Base-by-base conservation (phyloP, 75 land plant species). In the Cupressus sempervirens region DNA sequence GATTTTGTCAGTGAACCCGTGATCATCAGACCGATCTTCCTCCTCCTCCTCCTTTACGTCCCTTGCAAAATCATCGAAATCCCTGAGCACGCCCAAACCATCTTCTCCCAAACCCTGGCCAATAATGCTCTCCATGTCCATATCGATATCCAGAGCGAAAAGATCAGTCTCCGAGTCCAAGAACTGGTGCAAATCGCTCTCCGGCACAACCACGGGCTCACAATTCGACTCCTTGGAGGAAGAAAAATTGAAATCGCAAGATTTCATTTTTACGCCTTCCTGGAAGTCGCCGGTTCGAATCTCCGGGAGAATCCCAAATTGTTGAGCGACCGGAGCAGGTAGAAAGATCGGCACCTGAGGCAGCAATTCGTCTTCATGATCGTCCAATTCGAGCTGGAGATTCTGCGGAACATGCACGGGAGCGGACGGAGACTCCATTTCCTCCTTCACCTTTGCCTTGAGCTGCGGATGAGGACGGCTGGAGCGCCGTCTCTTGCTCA, bases 71-170 rank as follows among this genome's bases (percentile, higher is more conserved):
- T 81, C 50, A n/a, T 34, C 77, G 11, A 23, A 40, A 48, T 30
- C 56, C 7, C 72, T 87, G 26, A 86, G 26, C 2, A 90, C 38
- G 13, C 89, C 90, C 67, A 92, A 48, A 23, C 82, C 91, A 56
- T 86, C 91, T 14, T 89, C 88, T 8, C 88, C 90, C 11, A 91
- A 84, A 3, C 85, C 76, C 82, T 89, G 40, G 2, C 91, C 93
- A 2, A 92, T 83, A 13, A 90, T 70, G 58, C 87, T 90, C 88
- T 90, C 91, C 18, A 92, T 75, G 83, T 93, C 95, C 86, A 89
- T 84, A 0, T 90, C 91, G 0, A 82, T 74, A 18, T 89, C 86
- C 15, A 89, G 58, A 10, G 32, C 86, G 12, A 38, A 68, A 18
- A 68, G 85, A 67, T 84, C 76, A 40, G 72, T 75, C 18, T 84